These are phyloP conservation scores for Quercus cerris DNA, from an alignment of 306 rosid species.

Conservation along the genomic window DNA sequence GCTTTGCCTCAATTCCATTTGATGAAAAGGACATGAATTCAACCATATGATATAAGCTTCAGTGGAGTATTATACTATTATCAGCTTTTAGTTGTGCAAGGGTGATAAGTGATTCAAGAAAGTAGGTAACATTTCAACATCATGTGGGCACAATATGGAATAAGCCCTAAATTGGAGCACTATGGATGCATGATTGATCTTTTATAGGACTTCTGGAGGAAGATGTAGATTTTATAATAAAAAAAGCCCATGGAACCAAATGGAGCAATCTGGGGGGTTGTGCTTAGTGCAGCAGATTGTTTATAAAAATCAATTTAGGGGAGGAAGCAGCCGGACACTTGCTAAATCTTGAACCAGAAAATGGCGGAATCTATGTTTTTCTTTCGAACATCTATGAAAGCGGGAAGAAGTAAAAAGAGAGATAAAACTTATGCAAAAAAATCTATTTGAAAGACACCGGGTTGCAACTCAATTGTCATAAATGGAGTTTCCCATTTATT, in stretches of 20 bases:
- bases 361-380: constrained; percentile 12
- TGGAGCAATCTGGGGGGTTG: too few species aligned
- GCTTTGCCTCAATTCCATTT: too few species aligned
- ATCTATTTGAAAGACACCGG: too few species aligned
- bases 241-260: too few species aligned
- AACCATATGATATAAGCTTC: too few species aligned
- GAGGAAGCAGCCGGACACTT: constrained; percentile 6
- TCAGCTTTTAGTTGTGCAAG: too few species aligned
- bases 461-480: constrained; percentile 16
- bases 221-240: constrained; percentile 12
- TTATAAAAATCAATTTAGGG: constrained; percentile 3
- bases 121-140: constrained; percentile 4
- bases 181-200: constrained; percentile 20
- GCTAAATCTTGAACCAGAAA: constrained; percentile 17
- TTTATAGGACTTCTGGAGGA: constrained; percentile 7
- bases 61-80: too few species aligned
- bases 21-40: too few species aligned
- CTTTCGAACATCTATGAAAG: too few species aligned
- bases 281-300: background rate
- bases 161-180: background rate
- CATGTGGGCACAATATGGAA: background rate
- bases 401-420: constrained; percentile 10
- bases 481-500: constrained; percentile 9
- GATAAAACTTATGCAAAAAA: background rate
- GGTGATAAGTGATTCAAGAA: background rate